Conservation (phyloP, 176 grass and related monocot genomes). For the Coix lacrymajobi region DNA sequence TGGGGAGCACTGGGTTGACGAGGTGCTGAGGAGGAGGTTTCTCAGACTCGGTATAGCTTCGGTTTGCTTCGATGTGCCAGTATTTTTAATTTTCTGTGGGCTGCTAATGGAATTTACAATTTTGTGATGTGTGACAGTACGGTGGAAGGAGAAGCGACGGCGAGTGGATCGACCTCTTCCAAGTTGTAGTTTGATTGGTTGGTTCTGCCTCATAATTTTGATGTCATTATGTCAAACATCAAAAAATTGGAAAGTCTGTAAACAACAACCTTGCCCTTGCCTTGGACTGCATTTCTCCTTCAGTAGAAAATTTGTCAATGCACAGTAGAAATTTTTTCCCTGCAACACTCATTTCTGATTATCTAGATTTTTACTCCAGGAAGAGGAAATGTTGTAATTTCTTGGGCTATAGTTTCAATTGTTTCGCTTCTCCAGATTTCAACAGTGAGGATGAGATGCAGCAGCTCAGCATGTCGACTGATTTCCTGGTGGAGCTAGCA, state of each 20-base stretch:
- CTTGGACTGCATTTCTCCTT: neutral
- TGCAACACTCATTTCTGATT: neutral
- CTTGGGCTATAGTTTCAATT: neutral
- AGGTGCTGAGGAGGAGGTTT: slow-evolving; percentile 84
- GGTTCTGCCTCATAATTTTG: neutral
- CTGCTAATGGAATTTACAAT: slow-evolving; percentile 8
- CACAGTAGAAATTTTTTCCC: neutral
- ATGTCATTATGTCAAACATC: neutral
- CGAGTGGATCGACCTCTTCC: slow-evolving; percentile 50
- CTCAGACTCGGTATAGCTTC: slow-evolving; percentile 57
- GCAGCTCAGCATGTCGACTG: slow-evolving; percentile 62
- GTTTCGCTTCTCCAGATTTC: slow-evolving; percentile 41
- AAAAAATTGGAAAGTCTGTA: neutral
- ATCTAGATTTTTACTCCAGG: neutral
- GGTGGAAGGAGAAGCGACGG: slow-evolving; percentile 77
- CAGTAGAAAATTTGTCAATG: neutral
- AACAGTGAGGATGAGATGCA: slow-evolving; percentile 66
- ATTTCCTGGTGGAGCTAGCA: slow-evolving; percentile 79
- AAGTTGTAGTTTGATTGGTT: slow-evolving; percentile 55
- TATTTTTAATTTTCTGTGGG: neutral
- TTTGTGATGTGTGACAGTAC: slow-evolving; percentile 43
- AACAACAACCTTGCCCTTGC: neutral
- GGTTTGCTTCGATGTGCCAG: neutral
- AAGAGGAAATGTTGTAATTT: neutral
- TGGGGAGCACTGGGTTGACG: slow-evolving; percentile 83